Evolutionary conservation across 768 basidiomycete species (phyloP).

Genomic region (Tulasnella sp.): DNA sequence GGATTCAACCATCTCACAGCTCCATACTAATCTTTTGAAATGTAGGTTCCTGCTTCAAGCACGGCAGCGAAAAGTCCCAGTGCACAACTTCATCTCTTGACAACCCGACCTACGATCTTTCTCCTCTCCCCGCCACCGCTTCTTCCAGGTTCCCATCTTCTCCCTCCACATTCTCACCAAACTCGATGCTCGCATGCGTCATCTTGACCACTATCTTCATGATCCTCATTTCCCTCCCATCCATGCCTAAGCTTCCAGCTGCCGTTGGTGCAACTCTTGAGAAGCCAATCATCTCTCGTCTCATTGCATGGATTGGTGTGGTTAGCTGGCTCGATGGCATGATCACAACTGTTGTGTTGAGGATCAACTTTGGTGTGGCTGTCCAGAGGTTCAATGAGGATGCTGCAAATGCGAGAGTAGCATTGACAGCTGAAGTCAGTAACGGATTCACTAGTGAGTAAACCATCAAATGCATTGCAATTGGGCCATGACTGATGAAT

Average conservation of each 20-base stretch:
- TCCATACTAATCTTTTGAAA: not conserved
- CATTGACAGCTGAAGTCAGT: slow-evolving; percentile 10
- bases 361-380: slow-evolving; percentile 10
- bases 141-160: not conserved
- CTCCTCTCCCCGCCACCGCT: not conserved
- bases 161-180: slow-evolving; percentile 6
- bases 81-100: slow-evolving; percentile 6
- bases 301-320: slow-evolving; percentile 13
- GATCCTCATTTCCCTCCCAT: not conserved
- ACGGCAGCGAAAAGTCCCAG: not conserved
- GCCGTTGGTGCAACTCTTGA: not conserved
- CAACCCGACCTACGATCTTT: slow-evolving; percentile 6
- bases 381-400: slow-evolving; percentile 1
- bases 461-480: not conserved
- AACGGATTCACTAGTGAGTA: slow-evolving; percentile 15
- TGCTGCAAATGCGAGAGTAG: not conserved
- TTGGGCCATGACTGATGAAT: not conserved
- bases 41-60: slow-evolving; percentile 9
- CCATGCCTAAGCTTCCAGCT: slow-evolving; percentile 2
- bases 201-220: slow-evolving; percentile 6
- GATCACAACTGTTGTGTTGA: slow-evolving; percentile 13
- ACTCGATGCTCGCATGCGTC: slow-evolving; percentile 15
- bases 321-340: slow-evolving; percentile 16
- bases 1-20: not conserved
- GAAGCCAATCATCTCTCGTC: not conserved